These are phyloP conservation scores for Cladophialophora bantiana DNA, from an alignment of 2,329 filamentous ascomycete genomes.

Conservation along the genomic window DNA sequence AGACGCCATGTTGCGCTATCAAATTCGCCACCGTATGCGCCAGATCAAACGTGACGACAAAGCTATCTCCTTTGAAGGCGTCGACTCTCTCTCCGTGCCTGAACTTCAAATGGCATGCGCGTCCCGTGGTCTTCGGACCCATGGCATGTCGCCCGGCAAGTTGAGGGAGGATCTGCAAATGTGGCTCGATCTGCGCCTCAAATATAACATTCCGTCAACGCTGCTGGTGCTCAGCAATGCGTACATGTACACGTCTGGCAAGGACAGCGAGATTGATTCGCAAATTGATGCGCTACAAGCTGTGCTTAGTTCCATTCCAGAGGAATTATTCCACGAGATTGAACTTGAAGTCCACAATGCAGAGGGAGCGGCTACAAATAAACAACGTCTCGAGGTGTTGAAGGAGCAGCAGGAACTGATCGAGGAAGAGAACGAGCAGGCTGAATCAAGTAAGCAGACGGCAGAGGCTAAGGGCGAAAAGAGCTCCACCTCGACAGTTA, in stretches of 20 bases:
- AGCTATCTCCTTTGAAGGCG: slow-evolving; percentile 91
- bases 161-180: slow-evolving; percentile 89
- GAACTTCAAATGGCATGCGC: slow-evolving; percentile 93
- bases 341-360: slow-evolving; percentile 97
- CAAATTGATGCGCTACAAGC: slow-evolving; percentile 93
- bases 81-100: slow-evolving; percentile 88
- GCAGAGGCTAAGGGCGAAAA: slow-evolving; percentile 55
- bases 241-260: slow-evolving; percentile 92
- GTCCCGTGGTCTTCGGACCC: slow-evolving; percentile 88
- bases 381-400: slow-evolving; percentile 96
- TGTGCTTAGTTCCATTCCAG: slow-evolving; percentile 91
- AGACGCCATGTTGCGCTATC: slow-evolving; percentile 96
- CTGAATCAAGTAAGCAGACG: slow-evolving; percentile 72
- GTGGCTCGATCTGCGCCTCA: slow-evolving; percentile 92
- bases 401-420: slow-evolving; percentile 99
- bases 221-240: slow-evolving; percentile 95
- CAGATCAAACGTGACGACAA: slow-evolving; percentile 99
- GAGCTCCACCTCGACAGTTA: slow-evolving; percentile 50
- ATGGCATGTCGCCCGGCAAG: slow-evolving; percentile 86
- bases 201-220: slow-evolving; percentile 94
- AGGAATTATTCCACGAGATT: slow-evolving; percentile 99
- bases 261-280: slow-evolving; percentile 80
- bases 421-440: slow-evolving; percentile 94
- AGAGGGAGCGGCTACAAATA: slow-evolving; percentile 97
- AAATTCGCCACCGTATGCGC: slow-evolving; percentile 95